Evolutionary conservation across 2,329 filamentous ascomycete genomes (phyloP).

Genomic region (Trichoderma lentiforme): DNA sequence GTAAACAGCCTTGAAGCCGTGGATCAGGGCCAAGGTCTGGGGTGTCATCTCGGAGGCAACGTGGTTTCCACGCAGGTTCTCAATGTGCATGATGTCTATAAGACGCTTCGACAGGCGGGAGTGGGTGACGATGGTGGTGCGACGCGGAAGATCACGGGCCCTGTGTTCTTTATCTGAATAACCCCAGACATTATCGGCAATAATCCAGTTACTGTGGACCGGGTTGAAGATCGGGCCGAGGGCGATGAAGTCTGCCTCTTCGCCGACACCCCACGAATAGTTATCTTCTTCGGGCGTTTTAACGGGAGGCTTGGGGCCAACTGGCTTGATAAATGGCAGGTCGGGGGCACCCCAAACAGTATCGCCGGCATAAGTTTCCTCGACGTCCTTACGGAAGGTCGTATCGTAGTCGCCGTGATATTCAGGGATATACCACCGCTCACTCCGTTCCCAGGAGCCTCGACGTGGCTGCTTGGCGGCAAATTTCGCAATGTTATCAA

Average conservation of each 20-base stretch:
- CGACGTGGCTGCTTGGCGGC: slow-evolving; percentile 66
- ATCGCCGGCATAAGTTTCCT: slow-evolving; percentile 46
- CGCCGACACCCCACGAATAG: slow-evolving; percentile 72
- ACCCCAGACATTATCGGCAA: slow-evolving; percentile 64
- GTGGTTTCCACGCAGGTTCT: slow-evolving; percentile 70
- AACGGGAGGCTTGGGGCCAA: slow-evolving; percentile 62
- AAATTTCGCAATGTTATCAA: slow-evolving; percentile 62
- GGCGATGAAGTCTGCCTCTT: slow-evolving; percentile 70
- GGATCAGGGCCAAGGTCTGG: slow-evolving; percentile 68
- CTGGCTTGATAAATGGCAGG: slow-evolving; percentile 57
- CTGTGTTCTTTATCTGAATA: slow-evolving; percentile 52
- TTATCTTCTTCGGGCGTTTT: slow-evolving; percentile 58
- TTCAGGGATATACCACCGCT: slow-evolving; percentile 69
- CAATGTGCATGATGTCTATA: slow-evolving; percentile 73
- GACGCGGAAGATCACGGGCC: slow-evolving; percentile 60
- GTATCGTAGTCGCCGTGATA: slow-evolving; percentile 64
- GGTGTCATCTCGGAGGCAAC: slow-evolving; percentile 80
- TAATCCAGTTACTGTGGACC: slow-evolving; percentile 68
- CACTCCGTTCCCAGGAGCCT: slow-evolving; percentile 70
- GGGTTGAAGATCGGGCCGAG: slow-evolving; percentile 80
- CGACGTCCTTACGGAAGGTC: slow-evolving; percentile 64
- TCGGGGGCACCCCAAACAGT: slow-evolving; percentile 66
- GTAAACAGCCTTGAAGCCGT: slow-evolving; percentile 75
- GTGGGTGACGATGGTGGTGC: slow-evolving; percentile 75
- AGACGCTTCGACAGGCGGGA: slow-evolving; percentile 69